These are phyloP conservation scores for Fonsecaea monophora DNA, from an alignment of 2,329 filamentous ascomycete genomes.

Conservation along the genomic window DNA sequence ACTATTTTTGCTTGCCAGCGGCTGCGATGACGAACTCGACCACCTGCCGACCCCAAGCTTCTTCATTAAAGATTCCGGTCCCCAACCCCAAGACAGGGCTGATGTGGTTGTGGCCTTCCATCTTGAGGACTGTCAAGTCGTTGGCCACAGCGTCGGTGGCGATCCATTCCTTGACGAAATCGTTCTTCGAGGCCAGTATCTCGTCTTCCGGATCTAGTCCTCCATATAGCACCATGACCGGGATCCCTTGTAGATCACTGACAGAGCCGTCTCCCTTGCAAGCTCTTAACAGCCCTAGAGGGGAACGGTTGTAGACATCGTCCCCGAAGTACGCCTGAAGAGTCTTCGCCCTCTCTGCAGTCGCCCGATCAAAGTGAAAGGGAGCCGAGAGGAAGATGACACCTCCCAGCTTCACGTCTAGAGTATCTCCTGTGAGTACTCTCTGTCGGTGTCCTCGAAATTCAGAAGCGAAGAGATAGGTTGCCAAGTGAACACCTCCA, in stretches of 20 bases:
- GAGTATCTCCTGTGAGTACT: background rate
- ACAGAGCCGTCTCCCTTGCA: constrained; percentile 11
- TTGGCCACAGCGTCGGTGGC: constrained; percentile 17
- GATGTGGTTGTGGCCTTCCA: constrained; percentile 30
- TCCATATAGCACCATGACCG: constrained; percentile 22
- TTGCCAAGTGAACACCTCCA: constrained; percentile 49
- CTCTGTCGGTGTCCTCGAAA: constrained; percentile 19
- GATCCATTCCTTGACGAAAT: constrained; percentile 30
- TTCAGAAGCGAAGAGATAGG: constrained; percentile 44
- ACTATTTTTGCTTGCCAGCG: background rate
- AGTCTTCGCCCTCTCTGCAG: constrained; percentile 9
- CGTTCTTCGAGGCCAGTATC: constrained; percentile 25
- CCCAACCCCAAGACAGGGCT: constrained; percentile 21
- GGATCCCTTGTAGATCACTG: constrained; percentile 14
- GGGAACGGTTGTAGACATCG: constrained; percentile 3
- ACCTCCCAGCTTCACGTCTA: background rate
- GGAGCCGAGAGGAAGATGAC: constrained; percentile 12
- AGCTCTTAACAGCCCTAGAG: constrained; percentile 28
- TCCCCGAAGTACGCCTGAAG: constrained; percentile 28
- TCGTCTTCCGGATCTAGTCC: constrained; percentile 33
- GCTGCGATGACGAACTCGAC: constrained; percentile 19
- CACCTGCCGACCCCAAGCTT: constrained; percentile 23
- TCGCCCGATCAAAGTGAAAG: constrained; percentile 11
- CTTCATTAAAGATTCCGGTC: constrained; percentile 17
- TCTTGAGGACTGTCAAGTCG: constrained; percentile 8